Evolutionary conservation across 2,329 filamentous ascomycete species (phyloP).

Genomic region (Paracamarosporium sp.): DNA sequence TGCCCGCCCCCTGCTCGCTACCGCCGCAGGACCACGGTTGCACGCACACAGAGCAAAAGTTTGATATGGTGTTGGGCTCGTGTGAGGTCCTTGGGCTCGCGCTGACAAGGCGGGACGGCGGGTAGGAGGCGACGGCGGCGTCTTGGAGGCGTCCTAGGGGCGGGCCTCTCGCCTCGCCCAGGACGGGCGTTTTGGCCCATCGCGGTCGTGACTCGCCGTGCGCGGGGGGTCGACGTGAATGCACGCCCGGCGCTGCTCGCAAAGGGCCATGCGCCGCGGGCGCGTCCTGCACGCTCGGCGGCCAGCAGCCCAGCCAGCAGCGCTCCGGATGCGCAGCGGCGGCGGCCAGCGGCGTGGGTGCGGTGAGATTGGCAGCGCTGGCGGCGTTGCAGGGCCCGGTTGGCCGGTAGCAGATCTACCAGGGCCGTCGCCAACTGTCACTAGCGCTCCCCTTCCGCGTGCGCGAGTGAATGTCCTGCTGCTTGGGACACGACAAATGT

Average conservation of each 20-base stretch:
- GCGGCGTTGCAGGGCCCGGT: slow-evolving; percentile 3
- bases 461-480: slow-evolving; percentile 31
- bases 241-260: too few species aligned
- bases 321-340: too few species aligned
- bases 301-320: too few species aligned
- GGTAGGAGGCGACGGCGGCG: slow-evolving; percentile 2
- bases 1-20: slow-evolving; percentile 1
- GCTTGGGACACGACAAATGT: slow-evolving; percentile 23
- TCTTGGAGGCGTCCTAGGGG: background rate
- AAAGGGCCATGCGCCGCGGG: too few species aligned
- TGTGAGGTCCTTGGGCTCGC: background rate
- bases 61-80: background rate
- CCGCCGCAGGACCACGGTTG: background rate
- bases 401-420: slow-evolving; percentile 29
- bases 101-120: slow-evolving; percentile 3
- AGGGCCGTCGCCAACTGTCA: slow-evolving; percentile 33
- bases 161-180: background rate
- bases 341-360: background rate
- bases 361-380: slow-evolving; percentile 6
- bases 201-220: background rate
- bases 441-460: slow-evolving; percentile 38
- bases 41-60: background rate
- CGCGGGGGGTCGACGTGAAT: too few species aligned
- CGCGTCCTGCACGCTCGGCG: too few species aligned
- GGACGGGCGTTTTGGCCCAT: background rate